Evolutionary conservation across 306 rosid species (phyloP).

Genomic region (Ormosia semicastrata): DNA sequence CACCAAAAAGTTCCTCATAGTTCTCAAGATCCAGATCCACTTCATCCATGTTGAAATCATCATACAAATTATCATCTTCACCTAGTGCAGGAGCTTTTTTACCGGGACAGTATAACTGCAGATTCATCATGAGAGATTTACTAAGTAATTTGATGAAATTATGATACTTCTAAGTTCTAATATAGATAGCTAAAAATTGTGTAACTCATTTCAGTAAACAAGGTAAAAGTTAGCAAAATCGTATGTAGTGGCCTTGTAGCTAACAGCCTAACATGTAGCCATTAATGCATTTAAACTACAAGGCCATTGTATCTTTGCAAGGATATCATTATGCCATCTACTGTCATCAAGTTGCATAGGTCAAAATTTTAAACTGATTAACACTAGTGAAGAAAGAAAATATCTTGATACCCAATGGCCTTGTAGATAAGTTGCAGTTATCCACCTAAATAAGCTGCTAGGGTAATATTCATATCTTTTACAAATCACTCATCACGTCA

Average conservation of each 20-base stretch:
- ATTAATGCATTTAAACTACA: slow-evolving; percentile 10
- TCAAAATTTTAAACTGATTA: not conserved
- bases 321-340: not conserved
- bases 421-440: not conserved
- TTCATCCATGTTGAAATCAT: slow-evolving; percentile 81
- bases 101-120: slow-evolving; percentile 65
- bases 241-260: not conserved
- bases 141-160: slow-evolving; percentile 31
- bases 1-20: slow-evolving; percentile 86
- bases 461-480: slow-evolving; percentile 4
- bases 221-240: not conserved
- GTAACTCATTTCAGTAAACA: slow-evolving; percentile 1
- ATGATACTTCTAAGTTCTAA: not conserved
- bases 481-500: not conserved
- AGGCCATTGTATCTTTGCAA: not conserved
- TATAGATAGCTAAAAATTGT: slow-evolving; percentile 2
- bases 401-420: not conserved
- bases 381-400: not conserved
- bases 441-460: not conserved
- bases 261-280: not conserved
- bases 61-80: slow-evolving; percentile 58
- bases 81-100: slow-evolving; percentile 43
- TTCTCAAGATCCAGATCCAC: slow-evolving; percentile 81
- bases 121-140: slow-evolving; percentile 33
- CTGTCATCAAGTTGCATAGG: slow-evolving; percentile 16